Base-by-base conservation (phyloP, 1,284 basidiomycete species). In the Sanghuangporus baumii region DNA sequence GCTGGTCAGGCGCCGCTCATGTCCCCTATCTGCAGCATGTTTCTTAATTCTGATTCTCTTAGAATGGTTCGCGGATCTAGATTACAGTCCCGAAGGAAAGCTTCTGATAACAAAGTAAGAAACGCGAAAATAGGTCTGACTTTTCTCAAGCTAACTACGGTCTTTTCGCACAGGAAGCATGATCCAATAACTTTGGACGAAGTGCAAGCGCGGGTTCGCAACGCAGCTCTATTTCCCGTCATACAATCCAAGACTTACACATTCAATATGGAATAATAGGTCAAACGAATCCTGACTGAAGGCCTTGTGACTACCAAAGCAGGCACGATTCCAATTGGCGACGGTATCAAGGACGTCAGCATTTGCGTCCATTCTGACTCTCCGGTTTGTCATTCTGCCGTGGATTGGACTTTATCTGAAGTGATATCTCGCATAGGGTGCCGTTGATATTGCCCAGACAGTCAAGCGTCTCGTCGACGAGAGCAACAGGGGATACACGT, bases 311-410 rank as follows among this genome's bases (percentile, higher is more conserved):
- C 83, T 9, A 84, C 84, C 1, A 71, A 76, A 5, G 68, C 71
- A 11, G 80, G 78, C 5, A 72, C 70, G 40, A 66, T 86, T 1
- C 76, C 79, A 3, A 72, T 86, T 6, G 78, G 76, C 1, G 70
- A 74, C 0, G 75, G 77, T 23, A 69, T 85, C 11, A 61, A 67
- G 0, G 79, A 84, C 58, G 79, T 87, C 0, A 81, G 83, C 2
- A 86, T 87, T 36, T 87, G 86, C 60, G 83, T 83, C 61, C 86
- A 87, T 67, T 86, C 84, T 0, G 86, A 87, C 64, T 86, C 85
- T 0, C 85, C 85, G 3, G 85, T 85, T 59, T 65, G 81, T 60
- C 36, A 9, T 26, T 37, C 41, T 40, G 12, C 47, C 6, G 20
- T 34, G 20, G 9, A 18, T 14, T 14, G 7, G 36, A 14, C 16